Base-by-base conservation (phyloP, 495 filamentous ascomycete species). In the Daldinia loculata region DNA sequence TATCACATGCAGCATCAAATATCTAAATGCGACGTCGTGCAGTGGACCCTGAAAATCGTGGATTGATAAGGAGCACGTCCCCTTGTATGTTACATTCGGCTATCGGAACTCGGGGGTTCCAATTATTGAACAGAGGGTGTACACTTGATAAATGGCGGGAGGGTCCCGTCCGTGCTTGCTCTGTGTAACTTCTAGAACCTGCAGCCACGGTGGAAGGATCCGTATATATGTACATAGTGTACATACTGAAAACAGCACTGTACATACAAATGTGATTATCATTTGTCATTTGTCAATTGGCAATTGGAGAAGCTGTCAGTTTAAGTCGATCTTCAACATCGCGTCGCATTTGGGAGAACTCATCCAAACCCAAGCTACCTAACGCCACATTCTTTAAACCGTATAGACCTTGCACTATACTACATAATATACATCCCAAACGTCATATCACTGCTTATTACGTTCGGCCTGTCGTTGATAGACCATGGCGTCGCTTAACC, bases 401-500 rank as follows among this genome's bases (percentile, higher is more conserved):
- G 12, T 36, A 36, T 36, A 19, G 3, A 14, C 8, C 9, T 48
- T 22, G 9, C 11, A 24, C 43, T 11, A 22, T 22, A 48, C 17
- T 30, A 24, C 19, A 6, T 7, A 14, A 17, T 57, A 14, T 43
- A 32, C 55, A 38, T 59, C 39, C 17, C 14, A 17, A 26, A 32
- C 32, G 24, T 48, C 34, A 9, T 3, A 29, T 32, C n/a, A 48
- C 5, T 52, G 27, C 11, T 36, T 60, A 24, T 34, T 9, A 24
- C 17, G 15, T 61, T 56, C 15, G 19, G 19, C 24, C 52, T 30
- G 17, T 45, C 26, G 30, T 32, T 60, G 34, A 55, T 34, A 19
- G 24, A 72, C 36, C 48, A 88, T 87, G 86, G 76, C 83, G 24
- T 80, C 84, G 19, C 73, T 87, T 22, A 75, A 77, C 17, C 77